phyloP scores from a whole-genome alignment of 139 green algal genomes.

The Edaphochlamys debaryana region DNA sequence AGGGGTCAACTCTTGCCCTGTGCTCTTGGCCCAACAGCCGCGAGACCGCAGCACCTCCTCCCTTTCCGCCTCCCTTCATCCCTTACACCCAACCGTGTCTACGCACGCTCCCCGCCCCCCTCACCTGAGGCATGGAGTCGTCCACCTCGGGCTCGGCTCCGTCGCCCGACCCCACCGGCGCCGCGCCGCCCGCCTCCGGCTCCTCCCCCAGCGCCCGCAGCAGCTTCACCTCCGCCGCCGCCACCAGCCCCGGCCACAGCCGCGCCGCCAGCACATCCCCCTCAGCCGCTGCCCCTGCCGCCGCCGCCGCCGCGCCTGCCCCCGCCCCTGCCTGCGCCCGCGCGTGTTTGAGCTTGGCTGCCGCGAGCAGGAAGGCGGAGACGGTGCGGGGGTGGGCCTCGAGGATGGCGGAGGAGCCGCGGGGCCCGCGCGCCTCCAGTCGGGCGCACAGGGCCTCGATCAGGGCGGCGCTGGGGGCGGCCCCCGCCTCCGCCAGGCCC shows the following conservation, averaged over 20 bases:
- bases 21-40: too few species aligned
- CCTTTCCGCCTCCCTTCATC: too few species aligned
- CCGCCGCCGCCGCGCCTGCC: background rate
- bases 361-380: background rate
- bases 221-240: constrained; percentile 28
- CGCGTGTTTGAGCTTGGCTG: background rate
- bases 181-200: background rate
- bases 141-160: constrained; percentile 13
- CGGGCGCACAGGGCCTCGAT: background rate
- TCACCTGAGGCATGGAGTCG: constrained; percentile 36
- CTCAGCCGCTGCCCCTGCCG: background rate
- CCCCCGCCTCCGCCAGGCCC: background rate
- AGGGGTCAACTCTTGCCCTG: too few species aligned
- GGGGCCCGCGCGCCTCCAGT: background rate
- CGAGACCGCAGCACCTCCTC: too few species aligned
- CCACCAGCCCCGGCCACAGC: constrained; percentile 9
- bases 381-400: constrained; percentile 7
- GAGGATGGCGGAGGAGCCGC: background rate
- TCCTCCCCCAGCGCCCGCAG: constrained; percentile 37
- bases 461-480: background rate
- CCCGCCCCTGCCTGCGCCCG: background rate
- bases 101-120: too few species aligned
- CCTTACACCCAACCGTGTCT: too few species aligned
- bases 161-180: background rate
- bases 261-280: background rate